A percentile compares a stretch with the other conserved stretches of the same genome.
phyloP scores from a whole-genome alignment of 169 alveolate genomes.

The Plasmodium billcollinsi region DNA sequence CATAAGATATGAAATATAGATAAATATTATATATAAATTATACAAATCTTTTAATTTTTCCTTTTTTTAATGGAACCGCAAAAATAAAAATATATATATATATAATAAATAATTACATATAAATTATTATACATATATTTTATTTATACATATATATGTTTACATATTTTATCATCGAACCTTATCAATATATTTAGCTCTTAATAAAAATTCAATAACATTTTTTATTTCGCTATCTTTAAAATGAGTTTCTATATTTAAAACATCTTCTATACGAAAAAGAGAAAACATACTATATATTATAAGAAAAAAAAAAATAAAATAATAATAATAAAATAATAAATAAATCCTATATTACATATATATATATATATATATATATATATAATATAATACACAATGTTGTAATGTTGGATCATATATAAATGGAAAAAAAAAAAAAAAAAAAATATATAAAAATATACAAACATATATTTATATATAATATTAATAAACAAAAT shows the following conservation, averaged over 20 bases:
- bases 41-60: neutral
- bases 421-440: neutral
- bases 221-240: constrained; percentile 42
- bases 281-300: constrained; percentile 49
- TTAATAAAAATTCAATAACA: constrained; percentile 50
- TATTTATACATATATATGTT: neutral
- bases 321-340: neutral
- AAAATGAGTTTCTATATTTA: constrained; percentile 68
- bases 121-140: neutral
- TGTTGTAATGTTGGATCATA: constrained; percentile 1
- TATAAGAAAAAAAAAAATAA: neutral
- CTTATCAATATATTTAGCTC: constrained; percentile 68
- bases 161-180: constrained; percentile 12
- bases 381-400: neutral
- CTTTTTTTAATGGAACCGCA: neutral
- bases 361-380: too few species aligned
- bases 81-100: neutral
- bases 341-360: neutral
- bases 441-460: neutral
- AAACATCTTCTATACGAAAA: constrained; percentile 53
- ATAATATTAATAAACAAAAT: too few species aligned
- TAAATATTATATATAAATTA: too few species aligned
- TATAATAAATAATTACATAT: neutral
- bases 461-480: too few species aligned
- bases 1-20: too few species aligned